Percentiles rank a stretch among this genome's conserved stretches.
phyloP scores from a whole-genome alignment of 2,329 filamentous ascomycete genomes.

The Leptoxyphium fumago region DNA sequence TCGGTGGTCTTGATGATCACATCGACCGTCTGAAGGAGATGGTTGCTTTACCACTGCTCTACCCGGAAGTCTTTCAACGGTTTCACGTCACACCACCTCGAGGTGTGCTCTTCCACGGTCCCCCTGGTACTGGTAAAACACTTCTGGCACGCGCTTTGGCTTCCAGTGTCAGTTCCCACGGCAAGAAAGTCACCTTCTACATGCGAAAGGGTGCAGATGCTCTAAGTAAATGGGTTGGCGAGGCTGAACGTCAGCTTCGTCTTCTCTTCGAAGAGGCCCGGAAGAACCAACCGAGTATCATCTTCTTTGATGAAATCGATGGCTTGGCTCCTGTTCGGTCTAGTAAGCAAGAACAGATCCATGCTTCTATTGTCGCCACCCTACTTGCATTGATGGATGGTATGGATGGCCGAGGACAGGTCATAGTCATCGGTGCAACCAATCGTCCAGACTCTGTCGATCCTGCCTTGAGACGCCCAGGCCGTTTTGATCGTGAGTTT shows the following conservation, averaged over 20 bases:
- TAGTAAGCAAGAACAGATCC: slow-evolving; percentile 97
- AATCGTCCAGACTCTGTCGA: slow-evolving; percentile 95
- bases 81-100: slow-evolving; percentile 90
- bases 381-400: slow-evolving; percentile 91
- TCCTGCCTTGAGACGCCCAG: slow-evolving; percentile 82
- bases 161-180: slow-evolving; percentile 75
- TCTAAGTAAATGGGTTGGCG: slow-evolving; percentile 96
- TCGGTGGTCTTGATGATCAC: slow-evolving; percentile 82
- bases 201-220: slow-evolving; percentile 99
- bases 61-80: slow-evolving; percentile 81
- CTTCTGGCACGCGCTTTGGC: slow-evolving; percentile 86
- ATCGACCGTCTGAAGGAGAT: slow-evolving; percentile 98
- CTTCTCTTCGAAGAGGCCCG: slow-evolving; percentile 90
- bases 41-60: slow-evolving; percentile 85
- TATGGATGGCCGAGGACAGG: slow-evolving; percentile 95
- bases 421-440: slow-evolving; percentile 97
- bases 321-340: slow-evolving; percentile 89
- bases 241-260: slow-evolving; percentile 88
- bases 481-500: slow-evolving; percentile 92
- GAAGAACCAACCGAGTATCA: slow-evolving; percentile 93
- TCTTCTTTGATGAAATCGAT: slow-evolving; percentile 99
- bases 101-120: slow-evolving; percentile 91
- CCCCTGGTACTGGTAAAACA: slow-evolving; percentile 94
- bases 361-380: slow-evolving; percentile 92
- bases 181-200: slow-evolving; percentile 94